Conservation (phyloP, 2,329 filamentous ascomycete species). For the Hypoxylon sp. region DNA sequence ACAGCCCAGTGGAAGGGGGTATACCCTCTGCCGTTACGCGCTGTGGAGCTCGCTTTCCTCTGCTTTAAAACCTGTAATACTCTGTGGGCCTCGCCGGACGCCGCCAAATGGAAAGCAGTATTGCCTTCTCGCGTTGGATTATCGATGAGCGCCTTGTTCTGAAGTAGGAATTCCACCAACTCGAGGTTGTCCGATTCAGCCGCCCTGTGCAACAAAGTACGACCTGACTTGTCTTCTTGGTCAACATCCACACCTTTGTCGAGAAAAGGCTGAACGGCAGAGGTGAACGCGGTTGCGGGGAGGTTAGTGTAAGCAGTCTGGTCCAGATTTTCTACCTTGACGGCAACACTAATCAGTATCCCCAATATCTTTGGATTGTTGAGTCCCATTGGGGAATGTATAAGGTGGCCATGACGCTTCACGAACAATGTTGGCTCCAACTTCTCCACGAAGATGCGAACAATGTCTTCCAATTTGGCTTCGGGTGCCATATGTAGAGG, state of each 20-base stretch:
- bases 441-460: not conserved
- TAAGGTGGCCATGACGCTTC: not conserved
- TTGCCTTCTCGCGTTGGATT: not conserved
- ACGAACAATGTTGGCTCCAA: not conserved
- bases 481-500: not conserved
- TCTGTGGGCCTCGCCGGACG: not conserved
- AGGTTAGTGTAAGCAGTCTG: not conserved
- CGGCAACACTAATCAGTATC: not conserved
- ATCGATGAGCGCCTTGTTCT: not conserved
- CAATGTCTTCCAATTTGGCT: not conserved
- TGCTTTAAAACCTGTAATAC: not conserved
- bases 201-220: slow-evolving; percentile 4
- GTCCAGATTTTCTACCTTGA: not conserved
- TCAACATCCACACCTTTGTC: not conserved
- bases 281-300: not conserved
- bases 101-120: slow-evolving; percentile 5
- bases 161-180: not conserved
- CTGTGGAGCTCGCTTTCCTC: not conserved
- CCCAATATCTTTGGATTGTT: not conserved
- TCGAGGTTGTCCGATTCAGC: not conserved
- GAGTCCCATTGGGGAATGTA: not conserved
- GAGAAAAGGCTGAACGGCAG: not conserved
- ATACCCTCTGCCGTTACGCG: not conserved
- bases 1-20: not conserved
- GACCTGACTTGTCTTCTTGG: not conserved